Conservation (phyloP, 495 filamentous ascomycete genomes). For the Neurospora africana region DNA sequence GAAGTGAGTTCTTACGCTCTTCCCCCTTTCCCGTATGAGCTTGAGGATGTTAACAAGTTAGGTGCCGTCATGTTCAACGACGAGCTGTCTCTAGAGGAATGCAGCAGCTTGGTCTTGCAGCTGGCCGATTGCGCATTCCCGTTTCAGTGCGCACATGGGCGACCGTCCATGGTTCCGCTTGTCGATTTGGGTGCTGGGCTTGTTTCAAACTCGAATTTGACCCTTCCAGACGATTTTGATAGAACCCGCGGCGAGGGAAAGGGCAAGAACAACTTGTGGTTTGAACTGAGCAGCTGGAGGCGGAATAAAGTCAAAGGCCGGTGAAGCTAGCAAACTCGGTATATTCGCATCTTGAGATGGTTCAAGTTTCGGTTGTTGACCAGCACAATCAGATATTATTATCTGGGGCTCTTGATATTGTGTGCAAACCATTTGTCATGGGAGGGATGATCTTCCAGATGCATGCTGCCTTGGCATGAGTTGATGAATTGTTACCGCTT, state of each 20-base stretch:
- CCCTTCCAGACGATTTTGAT: background rate
- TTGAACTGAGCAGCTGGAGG: background rate
- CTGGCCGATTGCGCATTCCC: slow-evolving; percentile 69
- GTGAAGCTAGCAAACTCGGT: background rate
- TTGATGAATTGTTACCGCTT: background rate
- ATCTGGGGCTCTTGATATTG: background rate
- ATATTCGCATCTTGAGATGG: background rate
- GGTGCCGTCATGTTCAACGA: slow-evolving; percentile 97
- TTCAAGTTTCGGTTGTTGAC: background rate
- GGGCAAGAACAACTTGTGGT: background rate
- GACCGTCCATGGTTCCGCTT: slow-evolving; percentile 66
- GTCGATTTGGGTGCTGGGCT: slow-evolving; percentile 40
- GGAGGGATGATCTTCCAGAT: background rate
- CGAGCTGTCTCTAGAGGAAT: slow-evolving; percentile 52
- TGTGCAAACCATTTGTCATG: background rate
- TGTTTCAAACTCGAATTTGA: background rate
- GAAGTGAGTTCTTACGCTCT: slow-evolving; percentile 46
- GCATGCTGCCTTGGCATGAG: background rate
- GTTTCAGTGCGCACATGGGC: slow-evolving; percentile 86
- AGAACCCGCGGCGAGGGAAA: background rate
- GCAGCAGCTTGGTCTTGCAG: slow-evolving; percentile 47
- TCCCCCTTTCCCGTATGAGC: background rate
- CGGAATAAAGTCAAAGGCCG: background rate
- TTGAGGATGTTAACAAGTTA: slow-evolving; percentile 7
- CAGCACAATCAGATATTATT: background rate